Evolutionary conservation across 371 early-diverging fungal species (phyloP).

Genomic region (Syncephalastrum monosporum): DNA sequence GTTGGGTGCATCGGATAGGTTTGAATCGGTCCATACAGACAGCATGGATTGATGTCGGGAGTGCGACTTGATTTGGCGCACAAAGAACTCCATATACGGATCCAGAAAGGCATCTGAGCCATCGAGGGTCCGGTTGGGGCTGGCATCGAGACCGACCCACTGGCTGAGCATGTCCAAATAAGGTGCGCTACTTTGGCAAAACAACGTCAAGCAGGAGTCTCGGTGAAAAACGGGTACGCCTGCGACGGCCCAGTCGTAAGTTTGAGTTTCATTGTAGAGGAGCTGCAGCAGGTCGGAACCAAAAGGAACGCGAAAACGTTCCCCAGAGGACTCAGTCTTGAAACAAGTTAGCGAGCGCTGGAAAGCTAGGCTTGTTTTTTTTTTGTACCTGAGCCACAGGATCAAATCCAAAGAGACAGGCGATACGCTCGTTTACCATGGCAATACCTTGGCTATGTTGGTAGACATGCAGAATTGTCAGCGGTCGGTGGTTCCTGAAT

Average conservation of each 20-base stretch:
- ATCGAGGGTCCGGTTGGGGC: too few species aligned
- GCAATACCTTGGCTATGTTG: constrained; percentile 29
- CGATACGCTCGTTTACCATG: constrained; percentile 22
- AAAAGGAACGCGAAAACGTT: constrained; percentile 38
- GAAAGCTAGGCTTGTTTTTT: background rate
- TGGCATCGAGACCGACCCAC: constrained; percentile 37
- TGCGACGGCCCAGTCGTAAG: constrained; percentile 21
- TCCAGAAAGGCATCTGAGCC: too few species aligned
- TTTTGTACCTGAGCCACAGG: constrained; percentile 7
- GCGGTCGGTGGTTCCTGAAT: constrained; percentile 14
- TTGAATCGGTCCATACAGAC: too few species aligned
- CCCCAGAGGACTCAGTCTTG: constrained; percentile 4
- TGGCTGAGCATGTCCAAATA: constrained; percentile 47
- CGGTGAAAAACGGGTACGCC: constrained; percentile 36
- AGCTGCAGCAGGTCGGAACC: constrained; percentile 43
- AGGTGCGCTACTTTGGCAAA: constrained; percentile 48
- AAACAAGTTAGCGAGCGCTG: constrained; percentile 1
- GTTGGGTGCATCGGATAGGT: too few species aligned
- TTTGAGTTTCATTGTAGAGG: constrained; percentile 30
- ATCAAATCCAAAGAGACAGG: constrained; percentile 24
- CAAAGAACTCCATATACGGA: constrained; percentile 49
- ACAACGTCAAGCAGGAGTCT: constrained; percentile 31
- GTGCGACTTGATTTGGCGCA: too few species aligned
- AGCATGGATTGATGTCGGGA: too few species aligned
- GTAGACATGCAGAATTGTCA: constrained; percentile 31